Conservation (phyloP, 257 asterid species). For the Mentha longifolia region DNA sequence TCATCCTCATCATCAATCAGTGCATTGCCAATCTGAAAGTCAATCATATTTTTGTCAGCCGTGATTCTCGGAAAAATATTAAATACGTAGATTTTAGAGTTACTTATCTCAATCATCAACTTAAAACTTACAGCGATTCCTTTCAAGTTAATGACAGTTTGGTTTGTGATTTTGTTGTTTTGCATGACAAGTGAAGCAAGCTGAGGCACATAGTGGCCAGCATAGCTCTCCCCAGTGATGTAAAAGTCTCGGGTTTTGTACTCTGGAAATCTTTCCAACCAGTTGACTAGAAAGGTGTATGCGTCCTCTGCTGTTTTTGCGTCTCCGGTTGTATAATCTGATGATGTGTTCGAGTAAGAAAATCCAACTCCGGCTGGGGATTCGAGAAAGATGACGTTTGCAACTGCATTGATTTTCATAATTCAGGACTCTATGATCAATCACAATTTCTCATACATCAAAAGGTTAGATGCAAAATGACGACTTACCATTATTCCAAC, state of each 20-base stretch:
- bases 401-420: conserved; percentile 42
- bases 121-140: conserved; percentile 56
- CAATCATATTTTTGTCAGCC: not conserved
- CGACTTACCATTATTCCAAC: conserved; percentile 57
- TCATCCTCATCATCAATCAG: conserved; percentile 37
- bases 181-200: conserved; percentile 53
- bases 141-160: conserved; percentile 49
- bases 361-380: conserved; percentile 77
- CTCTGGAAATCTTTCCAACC: conserved; percentile 70
- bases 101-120: not conserved
- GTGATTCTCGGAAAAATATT: not conserved
- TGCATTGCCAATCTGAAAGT: conserved; percentile 57
- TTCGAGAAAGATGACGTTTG: conserved; percentile 59
- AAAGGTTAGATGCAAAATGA: not conserved
- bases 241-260: conserved; percentile 59
- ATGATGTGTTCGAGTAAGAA: conserved; percentile 57
- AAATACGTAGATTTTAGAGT: no score
- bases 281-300: conserved; percentile 51
- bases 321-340: conserved; percentile 54
- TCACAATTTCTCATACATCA: conserved; percentile 21
- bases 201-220: conserved; percentile 67
- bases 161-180: conserved; percentile 49
- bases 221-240: conserved; percentile 67
- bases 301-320: conserved; percentile 47
- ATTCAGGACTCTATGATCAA: conserved; percentile 23